Base-by-base conservation (phyloP, 139 green algal species). In the Coelastrella sp. region DNA sequence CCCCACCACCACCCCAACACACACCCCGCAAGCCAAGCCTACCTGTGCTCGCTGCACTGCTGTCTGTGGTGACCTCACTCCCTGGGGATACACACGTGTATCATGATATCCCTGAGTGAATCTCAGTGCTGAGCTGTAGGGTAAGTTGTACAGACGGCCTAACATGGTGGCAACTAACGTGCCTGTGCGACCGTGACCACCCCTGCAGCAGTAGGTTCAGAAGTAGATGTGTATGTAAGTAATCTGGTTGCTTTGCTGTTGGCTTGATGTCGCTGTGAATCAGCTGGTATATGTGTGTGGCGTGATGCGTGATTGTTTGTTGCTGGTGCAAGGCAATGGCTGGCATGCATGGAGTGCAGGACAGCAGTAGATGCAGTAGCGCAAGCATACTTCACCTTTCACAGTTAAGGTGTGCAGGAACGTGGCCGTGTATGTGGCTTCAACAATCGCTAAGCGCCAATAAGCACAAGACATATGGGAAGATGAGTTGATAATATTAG, bases 101-200 rank as follows among this genome's bases (percentile, higher is more conserved):
- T 98, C 96, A 88, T 98, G 96, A 87, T 96, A 97, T 19, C 92
- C 93, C 90, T 98, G 94, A 2, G 95, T 97, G 92, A 96, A 96
- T 17, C 95, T 91, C 87, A 98, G 92, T 5, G 96, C 95, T 20
- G 90, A 92, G 6, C 91, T 92, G 89, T 93, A 95, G 64, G 91
- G 92, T 83, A 98, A 22, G 73, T 90, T 86, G 89, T 98, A 98
- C 60, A 98, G 91, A 11, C 94, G 90, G 13, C 92, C 93, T 58
- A 98, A 92, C 92, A 98, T 96, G 22, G 95, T 85, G 5, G 95
- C 93, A 0, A 98, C 91, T 66, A 96, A 92, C 58, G 94, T 96
- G 61, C 94, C 87, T n/a, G 91, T 93, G 19, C 91, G 60, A 6
- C 89, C 87, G 71, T 90, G 86, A 56, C 86, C 86, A 4, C 86